Evolutionary conservation across 2,329 filamentous ascomycete species (phyloP), one percentile per base, ranked within the genome.

Genomic region (Lasiodiplodia theobromae): DNA sequence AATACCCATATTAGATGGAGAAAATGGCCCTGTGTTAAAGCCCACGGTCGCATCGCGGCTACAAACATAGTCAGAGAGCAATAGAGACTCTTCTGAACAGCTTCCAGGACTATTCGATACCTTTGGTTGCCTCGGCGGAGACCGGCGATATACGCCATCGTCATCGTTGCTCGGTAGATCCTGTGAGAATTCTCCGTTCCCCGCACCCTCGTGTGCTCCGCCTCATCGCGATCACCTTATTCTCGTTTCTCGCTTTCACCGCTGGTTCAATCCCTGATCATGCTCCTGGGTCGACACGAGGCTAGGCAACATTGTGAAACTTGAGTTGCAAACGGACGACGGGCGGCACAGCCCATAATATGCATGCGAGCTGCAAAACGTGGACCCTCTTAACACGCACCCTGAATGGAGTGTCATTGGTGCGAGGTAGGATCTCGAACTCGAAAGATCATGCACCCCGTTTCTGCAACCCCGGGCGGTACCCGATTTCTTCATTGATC

Each of bases 1-100:
- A 52, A 68, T 68, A 40, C 25, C 56, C 57, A 53, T 63, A 38
- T 10, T 67, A 67, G 65, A 67, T 37, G 65, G 56, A 38, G 31
- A 31, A 16, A 67, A 8, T 47, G 28, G 44, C 44, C 49, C 44
- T 51, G 11, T 18, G 5, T 40, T 38, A n/a, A 31, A 38, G 60
- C 40, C 5, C 21, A 52, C 4, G 44, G 47, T 53, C 60, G 58
- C 21, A 64, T 52, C 40, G 65, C 37, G 54, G 40, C 53, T 60
- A 56, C 52, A 67, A 31, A 67, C 51, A 67, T 67, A 60, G 54
- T 47, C 44, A 52, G 28, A 51, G 40, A 31, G 53, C 53, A 67
- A 67, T 67, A 40, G 14, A 67, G 40, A 40, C 65, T 60, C 53
- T 52, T 44, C 65, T 37, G 52, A 53, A 58, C 11, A 38, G 28